phyloP scores from a whole-genome alignment of 371 early-diverging fungal genomes.

The Choanephora cucurbitarum region DNA sequence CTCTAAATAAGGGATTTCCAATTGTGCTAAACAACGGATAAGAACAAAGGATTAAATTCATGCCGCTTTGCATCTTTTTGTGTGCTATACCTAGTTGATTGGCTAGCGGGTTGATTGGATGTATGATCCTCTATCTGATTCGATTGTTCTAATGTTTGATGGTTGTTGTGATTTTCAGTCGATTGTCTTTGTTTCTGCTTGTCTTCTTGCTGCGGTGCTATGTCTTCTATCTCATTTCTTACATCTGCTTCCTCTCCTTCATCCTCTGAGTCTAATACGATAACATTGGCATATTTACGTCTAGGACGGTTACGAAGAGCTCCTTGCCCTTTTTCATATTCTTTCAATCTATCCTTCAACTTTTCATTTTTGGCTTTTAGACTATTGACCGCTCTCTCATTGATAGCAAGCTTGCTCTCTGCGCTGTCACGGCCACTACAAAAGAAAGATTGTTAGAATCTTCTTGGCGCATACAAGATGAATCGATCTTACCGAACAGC shows the following conservation, averaged over 20 bases:
- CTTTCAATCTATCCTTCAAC: background rate
- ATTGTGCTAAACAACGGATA: too few species aligned
- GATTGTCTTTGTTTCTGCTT: background rate
- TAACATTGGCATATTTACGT: background rate
- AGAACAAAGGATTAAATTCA: background rate
- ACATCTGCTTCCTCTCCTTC: background rate
- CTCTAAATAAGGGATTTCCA: background rate
- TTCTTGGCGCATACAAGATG: too few species aligned
- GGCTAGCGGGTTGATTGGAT: too few species aligned
- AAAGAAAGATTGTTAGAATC: too few species aligned
- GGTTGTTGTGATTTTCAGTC: too few species aligned
- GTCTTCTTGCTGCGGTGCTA: background rate
- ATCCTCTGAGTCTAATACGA: slow-evolving; percentile 7
- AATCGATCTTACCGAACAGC: background rate
- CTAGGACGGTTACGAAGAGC: background rate
- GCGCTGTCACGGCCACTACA: background rate
- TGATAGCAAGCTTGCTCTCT: background rate
- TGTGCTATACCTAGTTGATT: too few species aligned
- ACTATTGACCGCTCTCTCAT: background rate
- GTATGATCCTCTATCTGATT: too few species aligned
- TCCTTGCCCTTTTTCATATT: background rate
- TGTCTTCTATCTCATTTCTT: background rate
- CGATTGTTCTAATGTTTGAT: too few species aligned
- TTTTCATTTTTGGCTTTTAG: background rate
- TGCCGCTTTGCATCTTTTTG: background rate